phyloP scores from a whole-genome alignment of 805 yeast species.

The Candida parachauliodes region DNA sequence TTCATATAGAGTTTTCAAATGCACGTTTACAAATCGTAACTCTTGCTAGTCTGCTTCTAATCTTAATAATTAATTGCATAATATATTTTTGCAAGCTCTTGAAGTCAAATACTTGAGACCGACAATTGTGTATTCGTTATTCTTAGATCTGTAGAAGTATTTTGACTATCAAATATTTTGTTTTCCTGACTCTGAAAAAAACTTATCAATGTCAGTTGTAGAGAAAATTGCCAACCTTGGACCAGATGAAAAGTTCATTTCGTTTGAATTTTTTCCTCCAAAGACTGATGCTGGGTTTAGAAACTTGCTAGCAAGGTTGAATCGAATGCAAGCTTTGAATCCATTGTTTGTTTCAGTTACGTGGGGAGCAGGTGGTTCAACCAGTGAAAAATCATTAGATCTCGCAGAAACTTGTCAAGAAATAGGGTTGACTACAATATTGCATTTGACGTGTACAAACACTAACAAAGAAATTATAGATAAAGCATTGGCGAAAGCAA shows the following conservation, averaged over 20 bases:
- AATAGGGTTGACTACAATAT: slow-evolving; percentile 80
- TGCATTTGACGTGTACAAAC: slow-evolving; percentile 95
- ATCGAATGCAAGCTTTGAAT: slow-evolving; percentile 82
- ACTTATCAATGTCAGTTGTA: slow-evolving; percentile 37
- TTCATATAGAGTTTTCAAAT: too few relatives aligned
- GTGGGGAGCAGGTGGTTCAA: slow-evolving; percentile 99
- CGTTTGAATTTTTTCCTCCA: slow-evolving; percentile 97
- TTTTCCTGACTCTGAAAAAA: too few relatives aligned
- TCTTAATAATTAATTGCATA: too few relatives aligned
- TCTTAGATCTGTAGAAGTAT: too few relatives aligned
- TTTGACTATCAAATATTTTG: too few relatives aligned
- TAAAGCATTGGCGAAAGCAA: slow-evolving; percentile 69
- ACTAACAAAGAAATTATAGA: slow-evolving; percentile 77
- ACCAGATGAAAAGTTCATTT: slow-evolving; percentile 61
- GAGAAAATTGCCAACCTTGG: slow-evolving; percentile 50
- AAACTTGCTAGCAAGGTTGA: slow-evolving; percentile 80
- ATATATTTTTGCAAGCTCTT: too few relatives aligned
- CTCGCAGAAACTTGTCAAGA: slow-evolving; percentile 78
- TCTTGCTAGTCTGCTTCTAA: too few relatives aligned
- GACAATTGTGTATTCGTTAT: too few relatives aligned
- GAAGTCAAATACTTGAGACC: too few relatives aligned
- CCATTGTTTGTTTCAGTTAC: slow-evolving; percentile 91
- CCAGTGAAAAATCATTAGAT: slow-evolving; percentile 80
- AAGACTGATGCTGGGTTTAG: slow-evolving; percentile 86
- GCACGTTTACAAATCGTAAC: too few relatives aligned